Evolutionary conservation across 1,284 basidiomycete genomes (phyloP).

Genomic region (Marasmius fiardii): DNA sequence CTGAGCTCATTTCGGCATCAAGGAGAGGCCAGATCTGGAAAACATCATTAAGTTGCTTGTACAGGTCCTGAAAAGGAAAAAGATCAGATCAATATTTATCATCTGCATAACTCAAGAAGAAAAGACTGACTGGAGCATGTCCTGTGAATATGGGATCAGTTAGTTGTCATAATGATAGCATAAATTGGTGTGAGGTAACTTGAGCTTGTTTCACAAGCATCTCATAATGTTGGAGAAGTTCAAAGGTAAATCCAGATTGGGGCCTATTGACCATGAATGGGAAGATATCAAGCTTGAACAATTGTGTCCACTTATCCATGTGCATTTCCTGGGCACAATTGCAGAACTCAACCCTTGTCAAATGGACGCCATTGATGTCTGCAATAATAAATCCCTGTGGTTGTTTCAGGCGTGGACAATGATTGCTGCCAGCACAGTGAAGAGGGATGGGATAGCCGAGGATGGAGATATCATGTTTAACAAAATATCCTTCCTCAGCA

Average conservation of each 20-base stretch:
- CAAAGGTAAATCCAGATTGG: conserved; percentile 7
- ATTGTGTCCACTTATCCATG: neutral
- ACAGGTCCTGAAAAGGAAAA: neutral
- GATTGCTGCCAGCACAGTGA: neutral
- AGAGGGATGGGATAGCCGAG: conserved; percentile 2
- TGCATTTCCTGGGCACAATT: neutral
- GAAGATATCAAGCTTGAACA: conserved; percentile 7
- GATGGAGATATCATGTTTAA: neutral
- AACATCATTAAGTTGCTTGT: neutral
- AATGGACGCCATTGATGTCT: conserved; percentile 6
- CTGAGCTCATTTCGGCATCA: neutral
- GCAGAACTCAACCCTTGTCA: conserved; percentile 2
- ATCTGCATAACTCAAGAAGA: neutral
- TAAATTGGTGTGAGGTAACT: conserved; percentile 5
- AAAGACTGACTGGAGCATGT: neutral
- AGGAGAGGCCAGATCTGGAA: neutral
- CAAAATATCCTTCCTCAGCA: neutral
- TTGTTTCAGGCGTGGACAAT: neutral
- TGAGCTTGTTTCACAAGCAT: conserved; percentile 6
- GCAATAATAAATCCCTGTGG: neutral
- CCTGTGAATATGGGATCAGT: conserved; percentile 8
- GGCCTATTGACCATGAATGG: conserved; percentile 2
- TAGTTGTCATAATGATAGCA: neutral
- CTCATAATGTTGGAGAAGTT: conserved; percentile 5
- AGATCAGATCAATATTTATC: neutral